phyloP scores from a whole-genome alignment of 805 yeast genomes.

The Osmozyma mogii region DNA sequence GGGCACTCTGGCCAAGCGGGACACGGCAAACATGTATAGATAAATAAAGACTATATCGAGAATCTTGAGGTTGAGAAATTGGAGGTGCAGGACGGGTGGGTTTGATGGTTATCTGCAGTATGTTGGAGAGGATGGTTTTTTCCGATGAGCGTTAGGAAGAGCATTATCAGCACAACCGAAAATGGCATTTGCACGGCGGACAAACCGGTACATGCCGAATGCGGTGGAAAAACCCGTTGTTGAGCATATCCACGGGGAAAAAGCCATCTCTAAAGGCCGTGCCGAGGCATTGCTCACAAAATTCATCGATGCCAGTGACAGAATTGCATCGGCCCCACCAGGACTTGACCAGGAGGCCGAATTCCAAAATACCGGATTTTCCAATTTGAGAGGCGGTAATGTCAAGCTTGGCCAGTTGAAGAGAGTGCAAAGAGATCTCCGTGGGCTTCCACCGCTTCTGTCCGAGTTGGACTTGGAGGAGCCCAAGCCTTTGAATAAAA shows the following conservation, averaged over 20 bases:
- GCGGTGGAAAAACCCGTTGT: conserved; percentile 44
- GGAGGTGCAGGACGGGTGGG: too few species aligned
- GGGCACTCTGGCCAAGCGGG: too few species aligned
- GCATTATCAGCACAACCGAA: too few species aligned
- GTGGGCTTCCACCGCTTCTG: conserved; percentile 67
- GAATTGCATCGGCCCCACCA: conserved; percentile 21
- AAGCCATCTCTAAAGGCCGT: conserved; percentile 27
- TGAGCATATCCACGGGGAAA: conserved; percentile 21
- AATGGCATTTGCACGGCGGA: too few species aligned
- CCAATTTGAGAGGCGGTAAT: conserved; percentile 23
- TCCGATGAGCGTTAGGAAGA: too few species aligned
- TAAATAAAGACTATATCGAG: too few species aligned
- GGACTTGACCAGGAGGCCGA: conserved; percentile 17
- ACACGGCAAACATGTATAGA: too few species aligned
- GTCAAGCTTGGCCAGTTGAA: conserved; percentile 54
- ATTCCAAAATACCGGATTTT: conserved; percentile 21
- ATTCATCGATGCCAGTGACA: conserved; percentile 34
- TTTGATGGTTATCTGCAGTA: too few species aligned
- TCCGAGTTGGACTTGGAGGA: conserved; percentile 14
- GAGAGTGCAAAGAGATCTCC: conserved; percentile 67
- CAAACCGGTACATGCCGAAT: conserved; percentile 29
- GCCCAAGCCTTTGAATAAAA: conserved; percentile 15
- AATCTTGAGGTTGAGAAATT: too few species aligned
- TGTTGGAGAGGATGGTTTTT: too few species aligned
- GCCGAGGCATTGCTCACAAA: conserved; percentile 40